Base-by-base conservation (phyloP, 2,329 filamentous ascomycete species). In the Ascochyta rabiei region DNA sequence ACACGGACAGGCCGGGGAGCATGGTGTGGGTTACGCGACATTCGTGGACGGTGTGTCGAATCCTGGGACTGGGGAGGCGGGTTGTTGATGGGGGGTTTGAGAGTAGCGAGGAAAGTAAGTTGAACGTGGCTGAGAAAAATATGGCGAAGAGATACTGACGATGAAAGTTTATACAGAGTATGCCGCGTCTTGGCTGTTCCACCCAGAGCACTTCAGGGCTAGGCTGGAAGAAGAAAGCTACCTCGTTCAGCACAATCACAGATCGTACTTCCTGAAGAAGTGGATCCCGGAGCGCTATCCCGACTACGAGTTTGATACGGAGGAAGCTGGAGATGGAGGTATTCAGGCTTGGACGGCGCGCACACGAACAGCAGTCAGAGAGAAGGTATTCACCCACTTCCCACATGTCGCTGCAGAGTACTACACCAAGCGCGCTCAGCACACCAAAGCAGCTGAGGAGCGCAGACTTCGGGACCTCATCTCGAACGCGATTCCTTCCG, bases 331-430 rank as follows among this genome's bases (percentile, higher is more conserved):
- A 26, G 48, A 55, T 18, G 28, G 19, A 23, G 46, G 55, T 18
- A 18, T 70, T 8, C 34, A 60, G 7, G 9, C 34, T 13, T 71
- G 68, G 68, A 64, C 64, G 33, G 54, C 56, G 19, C 28, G 16
- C 6, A 67, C 39, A 12, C 47, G 66, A 33, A 33, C n/a, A n/a
- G 34, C 35, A 0, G 43, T 67, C n/a, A 52, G 55, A n/a, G 59
- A 62, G 34, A 63, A 58, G 33, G 57, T 67, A 23, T 69, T 72
- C 52, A 63, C 60, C 15, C 54, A 62, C 42, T 68, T 64, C 30
- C 65, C 68, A 0, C 30, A 54, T 1, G 30, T 57, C 3, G 57
- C 63, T 6, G 19, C 16, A 1, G 28, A 34, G 24, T 70, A 69
- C 53, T 67, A 68, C 43, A 42, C 24, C 26, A 70, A 69, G 48